These are phyloP conservation scores for Aplosporella prunicola DNA, from an alignment of 2,329 filamentous ascomycete species.

Conservation along the genomic window DNA sequence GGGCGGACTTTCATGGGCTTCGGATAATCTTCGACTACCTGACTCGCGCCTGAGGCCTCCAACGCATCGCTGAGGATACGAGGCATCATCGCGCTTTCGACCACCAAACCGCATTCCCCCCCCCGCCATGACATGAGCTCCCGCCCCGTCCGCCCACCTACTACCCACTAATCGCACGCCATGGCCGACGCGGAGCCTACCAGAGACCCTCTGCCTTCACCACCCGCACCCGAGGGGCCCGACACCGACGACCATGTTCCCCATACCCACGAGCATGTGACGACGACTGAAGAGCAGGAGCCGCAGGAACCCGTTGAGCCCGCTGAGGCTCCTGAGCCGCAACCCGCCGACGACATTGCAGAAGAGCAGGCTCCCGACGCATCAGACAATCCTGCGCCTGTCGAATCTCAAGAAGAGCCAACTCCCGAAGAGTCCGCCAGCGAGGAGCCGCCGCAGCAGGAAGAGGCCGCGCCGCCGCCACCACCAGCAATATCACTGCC, in stretches of 20 bases:
- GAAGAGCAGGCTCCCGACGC: conserved; percentile 7
- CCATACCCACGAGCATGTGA: conserved; percentile 3
- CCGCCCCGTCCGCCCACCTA: conserved; percentile 2
- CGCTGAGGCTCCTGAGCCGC: not conserved
- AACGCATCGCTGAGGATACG: not conserved
- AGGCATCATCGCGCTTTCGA: conserved; percentile 4
- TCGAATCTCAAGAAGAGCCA: conserved; percentile 12
- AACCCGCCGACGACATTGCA: not conserved
- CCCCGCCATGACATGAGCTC: conserved; percentile 9
- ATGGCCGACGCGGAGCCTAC: conserved; percentile 25
- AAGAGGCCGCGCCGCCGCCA: not conserved
- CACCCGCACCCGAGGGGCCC: too few species aligned
- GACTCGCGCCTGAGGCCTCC: not conserved
- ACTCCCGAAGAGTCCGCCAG: conserved; percentile 12
- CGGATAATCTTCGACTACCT: conserved; percentile 2
- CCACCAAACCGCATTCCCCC: not conserved
- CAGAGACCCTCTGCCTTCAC: too few species aligned
- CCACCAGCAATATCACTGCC: conserved; percentile 7
- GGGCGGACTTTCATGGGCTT: conserved; percentile 4
- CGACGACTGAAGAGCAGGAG: not conserved
- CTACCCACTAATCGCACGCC: conserved; percentile 15
- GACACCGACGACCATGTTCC: too few species aligned
- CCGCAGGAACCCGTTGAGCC: not conserved
- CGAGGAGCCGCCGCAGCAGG: conserved; percentile 10
- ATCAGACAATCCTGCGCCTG: conserved; percentile 13